Conservation (phyloP, 768 basidiomycete genomes). For the Boletus speciosus region DNA sequence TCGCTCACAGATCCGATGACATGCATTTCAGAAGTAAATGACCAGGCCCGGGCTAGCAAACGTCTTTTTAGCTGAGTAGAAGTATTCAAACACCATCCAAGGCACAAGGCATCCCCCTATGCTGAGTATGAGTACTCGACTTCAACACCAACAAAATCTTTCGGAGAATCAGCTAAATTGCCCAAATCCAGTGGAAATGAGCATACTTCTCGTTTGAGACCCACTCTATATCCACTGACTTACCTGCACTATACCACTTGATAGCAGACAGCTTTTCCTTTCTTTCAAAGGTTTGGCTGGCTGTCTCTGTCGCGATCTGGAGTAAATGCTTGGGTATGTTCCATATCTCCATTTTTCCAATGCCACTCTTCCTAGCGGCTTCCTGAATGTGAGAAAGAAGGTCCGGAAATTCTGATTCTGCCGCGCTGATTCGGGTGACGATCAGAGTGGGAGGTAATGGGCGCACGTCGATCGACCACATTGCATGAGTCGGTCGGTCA, state of each 20-base stretch:
- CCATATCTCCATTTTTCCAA: slow-evolving; percentile 46
- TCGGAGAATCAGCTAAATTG: background rate
- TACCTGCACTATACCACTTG: slow-evolving; percentile 48
- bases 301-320: slow-evolving; percentile 23
- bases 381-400: slow-evolving; percentile 36
- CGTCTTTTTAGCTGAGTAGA: background rate
- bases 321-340: slow-evolving; percentile 38
- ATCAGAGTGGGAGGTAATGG: slow-evolving; percentile 35
- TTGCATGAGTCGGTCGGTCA: slow-evolving; percentile 31
- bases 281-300: slow-evolving; percentile 33
- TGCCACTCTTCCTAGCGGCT: slow-evolving; percentile 33
- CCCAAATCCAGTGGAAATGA: background rate
- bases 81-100: background rate
- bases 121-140: too few species aligned
- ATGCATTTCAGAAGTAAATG: too few species aligned
- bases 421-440: slow-evolving; percentile 41
- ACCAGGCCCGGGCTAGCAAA: background rate
- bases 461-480: slow-evolving; percentile 43
- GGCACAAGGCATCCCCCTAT: background rate
- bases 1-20: background rate
- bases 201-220: slow-evolving; percentile 47
- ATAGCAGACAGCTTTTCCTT: slow-evolving; percentile 41
- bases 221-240: slow-evolving; percentile 38
- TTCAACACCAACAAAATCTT: slow-evolving; percentile 44
- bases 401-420: slow-evolving; percentile 29